Evolutionary conservation across 2,329 filamentous ascomycete genomes (phyloP), one percentile per base, ranked within the genome.

Genomic region (Beauveria asiatica): DNA sequence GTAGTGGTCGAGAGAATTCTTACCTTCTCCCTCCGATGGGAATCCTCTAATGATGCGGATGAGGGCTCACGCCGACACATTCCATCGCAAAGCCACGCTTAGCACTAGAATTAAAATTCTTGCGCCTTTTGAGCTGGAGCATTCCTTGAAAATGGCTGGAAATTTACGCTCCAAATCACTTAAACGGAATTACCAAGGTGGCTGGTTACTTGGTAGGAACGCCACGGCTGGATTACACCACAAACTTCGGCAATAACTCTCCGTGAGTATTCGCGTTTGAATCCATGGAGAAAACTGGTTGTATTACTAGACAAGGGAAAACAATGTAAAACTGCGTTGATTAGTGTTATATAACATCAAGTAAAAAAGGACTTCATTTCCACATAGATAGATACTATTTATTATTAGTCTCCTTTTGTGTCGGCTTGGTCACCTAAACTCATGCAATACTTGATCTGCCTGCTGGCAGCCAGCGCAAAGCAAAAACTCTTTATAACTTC

Each of bases 1-100:
- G 69, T 73, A 33, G 64, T 73, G 23, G 72, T 74, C 9, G 73
- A 75, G 62, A 68, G 73, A 17, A 73, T 70, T 44, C 62, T 75
- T 33, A 74, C 73, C 1, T 74, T 74, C 59, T 72, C 72, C 6
- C 63, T 75, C 42, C 67, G 69, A 16, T 71, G 71, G 66, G 73
- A 74, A 19, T 69, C 59, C 1, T 17, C 52, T 19, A 17, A 61
- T 30, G 59, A 61, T 10, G 45, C 39, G n/a, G 39, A 46, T 17
- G 39, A 61, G 25, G 46, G 52, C 16, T 61, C 59, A 5, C 49
- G 57, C 13, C 49, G 57, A 46, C 42, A 60, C 37, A 30, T 60
- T 30, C 21, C 42, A 25, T 25, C 48, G 11, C 57, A 23, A 37
- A 59, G 7, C 13, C 56, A 23, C 33, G 2, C 21, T 9, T 50